Evolutionary conservation across 768 basidiomycete genomes (phyloP), one percentile per base, ranked within the genome.

Genomic region (Trametes villosa): DNA sequence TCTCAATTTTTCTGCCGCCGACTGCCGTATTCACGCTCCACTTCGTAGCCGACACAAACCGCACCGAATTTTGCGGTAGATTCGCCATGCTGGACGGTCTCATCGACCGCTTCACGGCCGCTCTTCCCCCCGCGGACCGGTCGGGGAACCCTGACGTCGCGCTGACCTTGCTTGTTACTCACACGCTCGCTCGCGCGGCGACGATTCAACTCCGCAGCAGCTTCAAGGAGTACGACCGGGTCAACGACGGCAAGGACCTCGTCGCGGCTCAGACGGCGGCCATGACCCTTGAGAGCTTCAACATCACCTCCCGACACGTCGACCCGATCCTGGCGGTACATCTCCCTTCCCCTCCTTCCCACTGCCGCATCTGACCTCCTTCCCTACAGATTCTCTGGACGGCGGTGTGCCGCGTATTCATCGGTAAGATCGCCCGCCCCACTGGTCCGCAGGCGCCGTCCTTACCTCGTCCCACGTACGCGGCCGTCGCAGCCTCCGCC

Each of bases 171-270:
- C 58, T 82, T 26, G 70, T 85, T 31, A 79, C 78, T 2, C 83
- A 83, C 65, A 77, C 80, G 26, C 72, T 86, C 20, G 74, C 78
- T 18, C 75, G 81, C 31, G 77, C 78, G 1, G 81, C 84, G 33
- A 76, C 76, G 3, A 83, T 85, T 66, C 82, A 82, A 67, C 77
- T 86, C 24, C 81, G 84, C 50, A 76, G 76, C 58, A 75, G 77
- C 7, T 83, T 83, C 65, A 74, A 77, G 9, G 79, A 80, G 58
- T 68, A 76, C 6, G 71, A 72, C 41, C 56, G 60, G 27, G 53
- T 69, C 59, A 64, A 64, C 44, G 64, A 64, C 44, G 54, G 62
- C 33, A 69, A 69, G 41, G 67, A 67, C 27, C 49, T 69, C 44
- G 20, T 59, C 18, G 70, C 62, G 0, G 63, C 65, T n/a, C 47